phyloP scores from a whole-genome alignment of 345 rosid species.

The Aethionema arabicum region DNA sequence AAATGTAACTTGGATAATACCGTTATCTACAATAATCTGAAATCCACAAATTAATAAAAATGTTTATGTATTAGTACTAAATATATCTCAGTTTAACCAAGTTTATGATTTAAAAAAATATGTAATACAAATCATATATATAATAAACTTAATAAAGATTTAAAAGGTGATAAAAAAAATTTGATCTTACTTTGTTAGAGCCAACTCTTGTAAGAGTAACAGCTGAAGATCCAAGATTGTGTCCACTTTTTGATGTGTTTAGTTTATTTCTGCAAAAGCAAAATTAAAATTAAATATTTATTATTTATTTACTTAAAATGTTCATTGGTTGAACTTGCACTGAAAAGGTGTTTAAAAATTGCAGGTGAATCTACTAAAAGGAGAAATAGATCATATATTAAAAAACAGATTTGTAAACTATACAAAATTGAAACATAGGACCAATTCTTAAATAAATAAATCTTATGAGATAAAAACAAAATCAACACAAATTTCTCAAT shows the following conservation, averaged over 20 bases:
- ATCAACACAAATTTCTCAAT: background rate
- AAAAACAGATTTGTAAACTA: background rate
- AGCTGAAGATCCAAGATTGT: background rate
- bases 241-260: constrained; percentile 6
- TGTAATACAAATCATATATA: background rate
- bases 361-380: background rate
- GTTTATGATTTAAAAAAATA: background rate
- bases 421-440: background rate
- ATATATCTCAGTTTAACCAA: background rate
- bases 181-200: constrained; percentile 28
- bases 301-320: background rate
- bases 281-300: background rate
- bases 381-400: background rate
- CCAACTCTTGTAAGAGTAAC: constrained; percentile 20
- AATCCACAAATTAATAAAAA: constrained; percentile 4
- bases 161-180: background rate
- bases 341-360: background rate
- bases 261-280: constrained; percentile 24
- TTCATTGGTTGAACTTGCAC: background rate
- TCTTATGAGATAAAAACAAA: background rate
- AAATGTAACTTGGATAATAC: constrained; percentile 56
- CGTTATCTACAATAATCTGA: constrained; percentile 73
- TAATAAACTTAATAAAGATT: background rate
- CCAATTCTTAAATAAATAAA: background rate
- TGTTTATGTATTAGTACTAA: background rate